These are phyloP conservation scores for Celoporthe dispersa DNA, from an alignment of 2,329 filamentous ascomycete species.

Conservation along the genomic window DNA sequence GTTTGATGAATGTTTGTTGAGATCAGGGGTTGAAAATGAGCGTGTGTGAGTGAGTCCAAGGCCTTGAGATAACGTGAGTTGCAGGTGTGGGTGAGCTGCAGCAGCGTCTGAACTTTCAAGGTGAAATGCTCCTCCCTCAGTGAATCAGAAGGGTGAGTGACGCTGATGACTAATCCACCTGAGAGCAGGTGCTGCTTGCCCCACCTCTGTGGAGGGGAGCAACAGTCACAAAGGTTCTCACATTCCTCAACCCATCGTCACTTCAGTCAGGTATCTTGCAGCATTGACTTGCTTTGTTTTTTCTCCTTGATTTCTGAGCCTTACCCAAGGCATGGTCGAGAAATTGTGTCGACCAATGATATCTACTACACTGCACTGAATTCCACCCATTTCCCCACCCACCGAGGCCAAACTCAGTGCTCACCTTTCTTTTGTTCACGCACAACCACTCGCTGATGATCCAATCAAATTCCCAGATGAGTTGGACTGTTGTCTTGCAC, in stretches of 20 bases:
- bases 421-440: background rate
- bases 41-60: background rate
- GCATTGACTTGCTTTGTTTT: background rate
- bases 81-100: background rate
- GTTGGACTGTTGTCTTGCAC: background rate
- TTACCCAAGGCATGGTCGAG: background rate
- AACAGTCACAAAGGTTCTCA: background rate
- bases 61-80: background rate
- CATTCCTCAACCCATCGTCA: background rate
- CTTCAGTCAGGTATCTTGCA: background rate
- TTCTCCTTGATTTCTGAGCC: background rate
- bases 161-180: background rate
- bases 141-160: constrained; percentile 1
- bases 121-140: constrained; percentile 1
- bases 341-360: background rate
- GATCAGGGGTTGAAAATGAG: background rate
- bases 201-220: background rate
- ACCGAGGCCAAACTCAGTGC: background rate
- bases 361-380: too few species aligned
- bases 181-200: background rate
- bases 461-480: background rate
- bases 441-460: background rate
- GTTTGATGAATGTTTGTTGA: background rate
- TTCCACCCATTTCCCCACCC: background rate
- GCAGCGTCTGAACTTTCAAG: background rate